Evolutionary conservation across 352 stramenopile species (phyloP).

Genomic region (Thraustotheca clavata): DNA sequence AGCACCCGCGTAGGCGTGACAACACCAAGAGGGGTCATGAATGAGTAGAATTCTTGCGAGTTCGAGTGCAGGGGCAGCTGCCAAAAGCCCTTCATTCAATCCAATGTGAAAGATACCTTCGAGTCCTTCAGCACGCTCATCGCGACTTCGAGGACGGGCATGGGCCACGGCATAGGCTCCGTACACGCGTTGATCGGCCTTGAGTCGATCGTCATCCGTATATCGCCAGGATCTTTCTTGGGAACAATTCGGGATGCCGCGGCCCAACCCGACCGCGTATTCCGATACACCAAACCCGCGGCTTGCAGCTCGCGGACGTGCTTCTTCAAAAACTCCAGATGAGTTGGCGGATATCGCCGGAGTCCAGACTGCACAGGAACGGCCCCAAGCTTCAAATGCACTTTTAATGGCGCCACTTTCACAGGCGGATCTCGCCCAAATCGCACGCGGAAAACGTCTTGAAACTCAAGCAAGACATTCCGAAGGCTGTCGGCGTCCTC

Average conservation of each 20-base stretch:
- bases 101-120: slow-evolving; percentile 22
- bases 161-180: neutral
- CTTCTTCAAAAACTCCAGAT: slow-evolving; percentile 5
- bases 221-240: slow-evolving; percentile 2
- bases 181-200: neutral
- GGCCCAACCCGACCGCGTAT: neutral
- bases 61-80: slow-evolving; percentile 22
- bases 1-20: slow-evolving; percentile 21
- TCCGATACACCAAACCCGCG: slow-evolving; percentile 2
- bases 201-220: slow-evolving; percentile 13
- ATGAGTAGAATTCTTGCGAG: slow-evolving; percentile 23
- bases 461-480: neutral
- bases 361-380: neutral
- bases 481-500: neutral
- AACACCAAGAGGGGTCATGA: slow-evolving; percentile 24
- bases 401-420: slow-evolving; percentile 4
- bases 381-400: neutral
- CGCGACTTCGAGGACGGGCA: neutral
- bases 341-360: slow-evolving; percentile 1
- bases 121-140: slow-evolving; percentile 19
- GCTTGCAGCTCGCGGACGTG: neutral
- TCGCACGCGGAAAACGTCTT: neutral
- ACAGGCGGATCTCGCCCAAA: neutral
- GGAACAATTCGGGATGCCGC: neutral
- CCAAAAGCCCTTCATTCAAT: slow-evolving; percentile 29